Evolutionary conservation across 164 flowering plant species (phyloP).

Genomic region (Paratinospora sagittata): DNA sequence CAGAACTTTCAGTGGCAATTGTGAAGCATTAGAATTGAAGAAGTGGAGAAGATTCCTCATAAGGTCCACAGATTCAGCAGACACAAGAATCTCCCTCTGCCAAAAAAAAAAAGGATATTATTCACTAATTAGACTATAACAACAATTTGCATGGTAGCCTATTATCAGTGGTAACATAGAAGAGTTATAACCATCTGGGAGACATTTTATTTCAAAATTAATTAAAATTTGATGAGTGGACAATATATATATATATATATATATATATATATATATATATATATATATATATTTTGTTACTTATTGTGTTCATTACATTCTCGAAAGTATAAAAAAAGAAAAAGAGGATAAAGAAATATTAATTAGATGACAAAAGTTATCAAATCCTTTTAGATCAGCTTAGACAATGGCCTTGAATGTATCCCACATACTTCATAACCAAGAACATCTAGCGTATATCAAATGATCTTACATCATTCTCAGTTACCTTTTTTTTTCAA

Average conservation of each 20-base stretch:
- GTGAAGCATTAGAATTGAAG: slow-evolving; percentile 36
- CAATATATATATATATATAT: too few relatives aligned
- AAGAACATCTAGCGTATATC: neutral
- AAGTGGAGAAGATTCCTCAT: slow-evolving; percentile 40
- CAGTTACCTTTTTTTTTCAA: neutral
- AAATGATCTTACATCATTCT: neutral
- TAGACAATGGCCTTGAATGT: neutral
- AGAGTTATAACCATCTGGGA: neutral
- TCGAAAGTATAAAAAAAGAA: neutral
- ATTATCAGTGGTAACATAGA: too few relatives aligned
- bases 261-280: too few relatives aligned
- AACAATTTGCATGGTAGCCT: neutral
- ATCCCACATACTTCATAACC: neutral
- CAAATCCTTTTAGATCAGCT: neutral
- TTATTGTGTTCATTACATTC: too few relatives aligned
- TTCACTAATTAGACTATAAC: slow-evolving; percentile 1
- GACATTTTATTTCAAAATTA: neutral
- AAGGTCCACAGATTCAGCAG: slow-evolving; percentile 48
- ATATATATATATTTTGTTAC: too few relatives aligned
- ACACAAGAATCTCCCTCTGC: slow-evolving; percentile 57
- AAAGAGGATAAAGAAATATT: neutral
- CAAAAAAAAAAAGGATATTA: neutral
- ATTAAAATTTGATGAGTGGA: neutral
- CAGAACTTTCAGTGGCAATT: slow-evolving; percentile 45
- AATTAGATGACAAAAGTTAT: neutral